Percentiles rank a stretch among this genome's conserved stretches.
Conservation (phyloP, 2,329 filamentous ascomycete genomes). For the Ramichloridium luteum region DNA sequence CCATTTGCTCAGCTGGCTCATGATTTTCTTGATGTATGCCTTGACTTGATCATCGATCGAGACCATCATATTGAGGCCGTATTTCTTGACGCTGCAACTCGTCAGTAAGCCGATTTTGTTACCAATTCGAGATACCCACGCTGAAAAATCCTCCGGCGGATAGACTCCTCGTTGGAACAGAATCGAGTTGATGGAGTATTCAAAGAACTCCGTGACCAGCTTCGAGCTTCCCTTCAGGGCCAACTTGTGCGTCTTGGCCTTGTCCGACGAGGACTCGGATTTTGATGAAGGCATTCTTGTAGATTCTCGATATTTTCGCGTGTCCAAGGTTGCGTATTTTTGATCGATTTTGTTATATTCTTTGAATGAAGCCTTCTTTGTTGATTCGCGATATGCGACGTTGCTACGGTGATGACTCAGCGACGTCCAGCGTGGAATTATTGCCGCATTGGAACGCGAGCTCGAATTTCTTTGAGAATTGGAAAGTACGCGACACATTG, state of each 20-base stretch:
- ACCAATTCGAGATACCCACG: conserved; percentile 41
- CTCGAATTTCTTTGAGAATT: no score
- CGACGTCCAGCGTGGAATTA: no score
- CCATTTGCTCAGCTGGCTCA: conserved; percentile 95
- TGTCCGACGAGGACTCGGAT: conserved; percentile 36
- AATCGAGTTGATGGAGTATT: conserved; percentile 97
- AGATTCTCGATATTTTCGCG: no score
- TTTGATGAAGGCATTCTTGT: conserved; percentile 15
- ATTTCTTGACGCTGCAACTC: conserved; percentile 70
- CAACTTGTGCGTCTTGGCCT: conserved; percentile 89
- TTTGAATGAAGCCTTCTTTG: no score
- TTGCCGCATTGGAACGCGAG: no score
- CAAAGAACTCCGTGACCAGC: conserved; percentile 73
- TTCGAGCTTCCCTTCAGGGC: conserved; percentile 59
- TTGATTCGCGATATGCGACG: no score
- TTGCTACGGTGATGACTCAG: no score
- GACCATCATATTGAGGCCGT: conserved; percentile 97
- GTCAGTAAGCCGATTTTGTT: conserved; percentile 2
- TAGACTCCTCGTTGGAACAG: conserved; percentile 80
- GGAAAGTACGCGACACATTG: no score
- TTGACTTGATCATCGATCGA: conserved; percentile 96
- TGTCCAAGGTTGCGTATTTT: no score
- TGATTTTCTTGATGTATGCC: conserved; percentile 98
- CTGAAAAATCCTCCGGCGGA: conserved; percentile 90
- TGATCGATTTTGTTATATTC: no score